Conservation (phyloP, 2,329 filamentous ascomycete species). For the Lecanicillium sp. region DNA sequence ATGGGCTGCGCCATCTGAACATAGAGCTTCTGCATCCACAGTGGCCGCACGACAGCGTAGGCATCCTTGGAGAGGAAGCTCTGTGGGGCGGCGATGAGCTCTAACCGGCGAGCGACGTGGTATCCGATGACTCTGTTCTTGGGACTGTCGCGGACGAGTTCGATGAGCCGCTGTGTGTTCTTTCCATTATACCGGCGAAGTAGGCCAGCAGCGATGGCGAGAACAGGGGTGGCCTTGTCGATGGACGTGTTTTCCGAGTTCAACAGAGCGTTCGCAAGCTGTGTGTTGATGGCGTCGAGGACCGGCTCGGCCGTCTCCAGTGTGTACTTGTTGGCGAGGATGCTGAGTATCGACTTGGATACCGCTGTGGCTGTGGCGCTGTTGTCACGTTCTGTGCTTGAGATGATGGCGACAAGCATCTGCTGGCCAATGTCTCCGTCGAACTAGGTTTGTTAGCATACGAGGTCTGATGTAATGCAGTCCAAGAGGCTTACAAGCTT, state of each 20-base stretch:
- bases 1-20: constrained; percentile 40
- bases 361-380: constrained; percentile 19
- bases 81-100: constrained; percentile 37
- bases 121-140: constrained; percentile 29
- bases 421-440: constrained; percentile 30
- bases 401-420: constrained; percentile 25
- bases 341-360: constrained; percentile 32
- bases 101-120: constrained; percentile 36
- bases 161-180: constrained; percentile 27
- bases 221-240: constrained; percentile 27
- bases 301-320: constrained; percentile 27
- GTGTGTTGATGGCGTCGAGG: constrained; percentile 23
- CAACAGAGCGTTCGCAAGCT: constrained; percentile 18
- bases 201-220: constrained; percentile 32
- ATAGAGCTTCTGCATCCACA: constrained; percentile 46
- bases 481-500: constrained; percentile 26
- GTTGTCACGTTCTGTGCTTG: constrained; percentile 20
- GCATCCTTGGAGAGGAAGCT: constrained; percentile 33
- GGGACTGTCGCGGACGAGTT: constrained; percentile 31
- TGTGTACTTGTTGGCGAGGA: constrained; percentile 41
- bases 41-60: constrained; percentile 38
- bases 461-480: background rate
- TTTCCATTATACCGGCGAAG: constrained; percentile 33
- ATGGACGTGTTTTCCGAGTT: constrained; percentile 10
- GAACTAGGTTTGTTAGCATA: constrained; percentile 27